Base-by-base conservation (phyloP, 352 stramenopile genomes). In the Phytophthora cajani region DNA sequence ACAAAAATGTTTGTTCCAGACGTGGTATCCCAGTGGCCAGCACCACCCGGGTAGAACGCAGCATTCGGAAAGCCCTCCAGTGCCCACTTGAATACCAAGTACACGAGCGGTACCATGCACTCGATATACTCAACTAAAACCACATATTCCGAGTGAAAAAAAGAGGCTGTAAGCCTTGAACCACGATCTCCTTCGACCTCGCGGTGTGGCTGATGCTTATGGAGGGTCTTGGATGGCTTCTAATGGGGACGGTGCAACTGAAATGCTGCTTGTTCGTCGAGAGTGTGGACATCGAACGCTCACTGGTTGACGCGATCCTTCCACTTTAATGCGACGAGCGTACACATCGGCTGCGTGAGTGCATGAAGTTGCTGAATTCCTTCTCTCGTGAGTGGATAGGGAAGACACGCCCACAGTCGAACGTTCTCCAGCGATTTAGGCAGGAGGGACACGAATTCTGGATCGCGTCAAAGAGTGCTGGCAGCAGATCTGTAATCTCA, bases 321-420 rank as follows among this genome's bases (percentile, higher is more conserved):
- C 38, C 10, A 9, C 14, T 17, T 44, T 17, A 30, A 30, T 5
- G 25, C 25, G 25, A 30, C 2, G 38, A 14, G 5, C 17, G 16
- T 49, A 49, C 4, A 49, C 8, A 10, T 49, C 42, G 42, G 17
- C 38, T 44, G 38, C 2, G 11, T 44, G 11, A 44, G 38, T 17
- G 38, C 38, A 44, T 44, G 38, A 38, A 40, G 32, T 16, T 21
- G 17, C 27, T 49, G 2, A 5, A 40, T 9, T 17, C 56, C 25
- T 16, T 53, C 30, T 38, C 6, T 17, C 25, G 51, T 17, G 6
- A 61, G 19, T 27, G 32, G 17, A 32, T 58, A 44, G 2, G 52
- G 40, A 19, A 62, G 19, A 12, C 59, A 65, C 2, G 46, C 59
- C 59, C 46, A 58, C 47, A 65, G 17, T 44, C 59, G 32, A 7